Evolutionary conservation across 2,329 filamentous ascomycete species (phyloP).

Genomic region (Fusarium euwallaceae): DNA sequence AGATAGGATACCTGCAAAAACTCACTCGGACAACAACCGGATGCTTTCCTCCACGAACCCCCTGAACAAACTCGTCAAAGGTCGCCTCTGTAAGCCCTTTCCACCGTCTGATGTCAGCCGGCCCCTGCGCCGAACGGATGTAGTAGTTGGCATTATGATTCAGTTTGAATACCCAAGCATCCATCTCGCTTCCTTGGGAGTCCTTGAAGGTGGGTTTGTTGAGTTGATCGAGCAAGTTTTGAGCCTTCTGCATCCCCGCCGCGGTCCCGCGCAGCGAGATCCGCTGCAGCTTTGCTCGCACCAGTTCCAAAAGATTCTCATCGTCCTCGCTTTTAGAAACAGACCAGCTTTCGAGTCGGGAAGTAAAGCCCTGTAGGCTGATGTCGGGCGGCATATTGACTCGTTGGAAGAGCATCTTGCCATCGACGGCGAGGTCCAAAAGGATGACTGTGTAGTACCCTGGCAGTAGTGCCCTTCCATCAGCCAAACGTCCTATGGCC

Average conservation of each 20-base stretch:
- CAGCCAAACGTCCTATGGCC: conserved; percentile 35
- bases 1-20: background rate
- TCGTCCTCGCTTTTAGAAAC: conserved; percentile 25
- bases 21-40: conserved; percentile 41
- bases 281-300: conserved; percentile 18
- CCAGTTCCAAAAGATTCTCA: conserved; percentile 8
- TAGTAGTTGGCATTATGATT: conserved; percentile 15
- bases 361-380: conserved; percentile 11
- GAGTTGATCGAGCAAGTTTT: conserved; percentile 6
- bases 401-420: conserved; percentile 28
- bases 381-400: conserved; percentile 24
- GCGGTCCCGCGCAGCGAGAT: conserved; percentile 1
- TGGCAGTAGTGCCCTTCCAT: conserved; percentile 30
- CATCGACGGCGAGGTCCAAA: conserved; percentile 32
- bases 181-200: conserved; percentile 13
- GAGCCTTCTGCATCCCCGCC: conserved; percentile 17
- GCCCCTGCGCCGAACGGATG: conserved; percentile 26
- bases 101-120: conserved; percentile 29
- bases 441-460: conserved; percentile 33
- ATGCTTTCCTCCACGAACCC: conserved; percentile 23
- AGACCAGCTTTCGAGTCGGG: conserved; percentile 36
- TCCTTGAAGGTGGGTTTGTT: background rate
- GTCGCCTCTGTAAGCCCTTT: conserved; percentile 16
- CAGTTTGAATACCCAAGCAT: conserved; percentile 36
- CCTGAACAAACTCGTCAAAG: conserved; percentile 21